Evolutionary conservation across 306 rosid species (phyloP), one percentile per base, ranked within the genome.

Genomic region (Castanea crenata): DNA sequence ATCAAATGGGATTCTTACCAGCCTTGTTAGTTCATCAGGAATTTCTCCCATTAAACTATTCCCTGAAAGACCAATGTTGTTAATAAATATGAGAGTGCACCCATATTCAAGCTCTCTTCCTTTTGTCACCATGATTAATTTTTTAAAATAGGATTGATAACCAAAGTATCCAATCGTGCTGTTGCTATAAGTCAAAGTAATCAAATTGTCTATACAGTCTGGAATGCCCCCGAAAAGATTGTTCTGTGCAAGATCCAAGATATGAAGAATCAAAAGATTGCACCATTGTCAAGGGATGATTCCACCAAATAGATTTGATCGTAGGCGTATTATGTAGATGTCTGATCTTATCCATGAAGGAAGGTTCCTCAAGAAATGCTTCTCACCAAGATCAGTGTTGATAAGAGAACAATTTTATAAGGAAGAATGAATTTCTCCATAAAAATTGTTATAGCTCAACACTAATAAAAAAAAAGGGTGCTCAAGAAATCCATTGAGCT

Each of bases 311-410:
- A 5, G 74, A 79, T 80, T 80, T n/a, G 32, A 32, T 23, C 64
- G 9, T 68, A 74, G 18, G 5, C 75, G 13, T 6, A 80, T 65
- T 52, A 67, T 74, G 55, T 19, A 56, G 75, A 80, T 4, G 15
- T 69, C 2, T 13, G 20, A 46, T 41, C 81, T 78, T 13, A 82
- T 41, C 79, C 35, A 77, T 0, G 75, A 5, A 0, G 79, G 82
- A 44, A 78, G 69, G 3, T 6, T 2, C 46, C 73, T 55, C 31
- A 4, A 13, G 0, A 78, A 10, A 3, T 58, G 51, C 23, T 69
- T 83, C 0, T 74, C 74, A 13, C 77, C 62, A 59, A 83, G 61
- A 78, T 83, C 74, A 35, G 52, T 49, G 18, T 69, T 54, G 8
- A 5, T 41, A 38, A 38, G 11, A 7, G 11, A 38, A 38, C 7